These are phyloP conservation scores for Sarocladium brachiariae DNA, from an alignment of 2,329 filamentous ascomycete genomes.

Conservation along the genomic window DNA sequence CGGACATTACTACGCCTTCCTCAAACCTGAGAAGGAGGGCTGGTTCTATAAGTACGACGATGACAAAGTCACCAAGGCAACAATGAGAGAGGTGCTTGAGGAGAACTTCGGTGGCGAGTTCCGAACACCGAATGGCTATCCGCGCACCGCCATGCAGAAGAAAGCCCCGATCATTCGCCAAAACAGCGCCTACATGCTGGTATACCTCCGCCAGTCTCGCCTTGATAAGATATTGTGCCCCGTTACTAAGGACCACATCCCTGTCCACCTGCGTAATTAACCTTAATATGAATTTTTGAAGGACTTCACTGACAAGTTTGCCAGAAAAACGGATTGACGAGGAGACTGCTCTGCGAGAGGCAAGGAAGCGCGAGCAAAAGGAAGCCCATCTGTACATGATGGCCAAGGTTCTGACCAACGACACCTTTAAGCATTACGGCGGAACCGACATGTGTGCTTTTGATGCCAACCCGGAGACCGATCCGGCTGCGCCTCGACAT, in stretches of 20 bases:
- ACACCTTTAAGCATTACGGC: conserved; percentile 73
- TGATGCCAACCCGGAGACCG: conserved; percentile 56
- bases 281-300: too few species aligned
- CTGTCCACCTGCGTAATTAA: conserved; percentile 66
- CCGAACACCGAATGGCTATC: conserved; percentile 38
- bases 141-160: conserved; percentile 42
- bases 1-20: conserved; percentile 95
- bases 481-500: conserved; percentile 61
- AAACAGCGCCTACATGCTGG: conserved; percentile 96
- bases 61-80: conserved; percentile 92
- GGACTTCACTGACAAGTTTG: conserved; percentile 12
- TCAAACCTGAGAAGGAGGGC: conserved; percentile 89
- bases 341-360: conserved; percentile 70
- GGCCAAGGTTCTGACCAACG: conserved; percentile 72
- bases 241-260: conserved; percentile 72
- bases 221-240: conserved; percentile 76
- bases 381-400: conserved; percentile 91
- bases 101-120: conserved; percentile 96
- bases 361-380: conserved; percentile 78
- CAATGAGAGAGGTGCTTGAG: conserved; percentile 82
- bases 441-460: conserved; percentile 75
- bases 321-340: conserved; percentile 69
- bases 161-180: conserved; percentile 55
- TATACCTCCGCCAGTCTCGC: conserved; percentile 85
- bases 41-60: conserved; percentile 98